phyloP scores from a whole-genome alignment of 116 monocot species.

The Dioscorea cayenensis region DNA sequence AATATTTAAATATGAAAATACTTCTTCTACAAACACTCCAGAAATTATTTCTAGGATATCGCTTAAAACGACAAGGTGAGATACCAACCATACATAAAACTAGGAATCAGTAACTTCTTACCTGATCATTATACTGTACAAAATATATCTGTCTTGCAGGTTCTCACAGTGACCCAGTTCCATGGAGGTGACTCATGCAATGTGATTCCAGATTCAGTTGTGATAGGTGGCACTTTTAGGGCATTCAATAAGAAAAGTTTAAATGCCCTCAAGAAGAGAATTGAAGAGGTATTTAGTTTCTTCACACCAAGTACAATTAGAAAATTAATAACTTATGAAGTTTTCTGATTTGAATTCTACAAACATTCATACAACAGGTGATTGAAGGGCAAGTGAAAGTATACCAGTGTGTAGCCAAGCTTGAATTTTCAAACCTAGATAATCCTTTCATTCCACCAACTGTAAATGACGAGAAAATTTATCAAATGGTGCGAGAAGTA shows the following conservation, averaged over 20 bases:
- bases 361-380: slow-evolving; percentile 21
- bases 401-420: slow-evolving; percentile 43
- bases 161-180: slow-evolving; percentile 54
- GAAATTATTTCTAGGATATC: too few species aligned
- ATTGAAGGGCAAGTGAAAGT: slow-evolving; percentile 59
- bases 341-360: too few species aligned
- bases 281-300: slow-evolving; percentile 42
- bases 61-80: too few species aligned
- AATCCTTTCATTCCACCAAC: slow-evolving; percentile 59
- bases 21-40: too few species aligned
- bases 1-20: too few species aligned
- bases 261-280: slow-evolving; percentile 46
- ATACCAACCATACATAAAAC: too few species aligned
- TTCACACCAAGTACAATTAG: too few species aligned
- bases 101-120: too few species aligned
- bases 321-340: too few species aligned
- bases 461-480: slow-evolving; percentile 44
- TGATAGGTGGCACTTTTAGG: slow-evolving; percentile 70
- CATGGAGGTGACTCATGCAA: slow-evolving; percentile 33
- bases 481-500: slow-evolving; percentile 39
- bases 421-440: slow-evolving; percentile 72
- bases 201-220: slow-evolving; percentile 31
- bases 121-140: too few species aligned
- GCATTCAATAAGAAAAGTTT: slow-evolving; percentile 61
- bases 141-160: slow-evolving; percentile 26